Conservation (phyloP, 208 protist species). For the Trypanosomatidae sp. region DNA sequence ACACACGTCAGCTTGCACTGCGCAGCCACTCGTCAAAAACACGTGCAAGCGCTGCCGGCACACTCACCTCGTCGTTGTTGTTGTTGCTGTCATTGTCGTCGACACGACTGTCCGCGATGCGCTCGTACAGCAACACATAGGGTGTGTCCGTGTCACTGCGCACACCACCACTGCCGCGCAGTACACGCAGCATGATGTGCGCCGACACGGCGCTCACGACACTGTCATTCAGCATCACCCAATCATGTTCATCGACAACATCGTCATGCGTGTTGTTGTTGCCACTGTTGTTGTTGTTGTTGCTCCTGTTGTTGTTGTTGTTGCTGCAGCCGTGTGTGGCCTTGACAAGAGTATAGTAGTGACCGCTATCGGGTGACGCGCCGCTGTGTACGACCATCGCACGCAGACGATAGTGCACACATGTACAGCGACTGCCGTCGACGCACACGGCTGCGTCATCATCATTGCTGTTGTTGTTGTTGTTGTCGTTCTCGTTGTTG, state of each 20-base stretch:
- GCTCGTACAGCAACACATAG: constrained; percentile 52
- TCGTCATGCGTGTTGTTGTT: too few relatives aligned
- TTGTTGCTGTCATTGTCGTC: neutral
- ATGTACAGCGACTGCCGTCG: too few relatives aligned
- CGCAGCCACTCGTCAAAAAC: too few relatives aligned
- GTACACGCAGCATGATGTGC: constrained; percentile 11
- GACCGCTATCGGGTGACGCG: constrained; percentile 30
- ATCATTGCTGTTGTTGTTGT: too few relatives aligned
- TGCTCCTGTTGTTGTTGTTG: neutral
- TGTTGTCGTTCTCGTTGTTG: too few relatives aligned
- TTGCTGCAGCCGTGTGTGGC: neutral
- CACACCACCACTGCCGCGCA: constrained; percentile 16
- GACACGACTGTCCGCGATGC: neutral
- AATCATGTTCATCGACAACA: constrained; percentile 4
- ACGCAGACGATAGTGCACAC: constrained; percentile 29
- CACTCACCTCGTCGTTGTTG: neutral
- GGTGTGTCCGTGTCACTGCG: constrained; percentile 32
- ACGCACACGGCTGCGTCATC: too few relatives aligned
- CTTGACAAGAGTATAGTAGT: constrained; percentile 37
- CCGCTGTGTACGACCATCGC: constrained; percentile 60
- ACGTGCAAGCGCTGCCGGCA: neutral
- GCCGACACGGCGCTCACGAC: constrained; percentile 11
- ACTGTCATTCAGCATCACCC: constrained; percentile 54
- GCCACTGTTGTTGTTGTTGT: too few relatives aligned
- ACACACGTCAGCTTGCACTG: too few relatives aligned